phyloP scores from a whole-genome alignment of 768 basidiomycete genomes.

The Hysterangium stoloniferum region DNA sequence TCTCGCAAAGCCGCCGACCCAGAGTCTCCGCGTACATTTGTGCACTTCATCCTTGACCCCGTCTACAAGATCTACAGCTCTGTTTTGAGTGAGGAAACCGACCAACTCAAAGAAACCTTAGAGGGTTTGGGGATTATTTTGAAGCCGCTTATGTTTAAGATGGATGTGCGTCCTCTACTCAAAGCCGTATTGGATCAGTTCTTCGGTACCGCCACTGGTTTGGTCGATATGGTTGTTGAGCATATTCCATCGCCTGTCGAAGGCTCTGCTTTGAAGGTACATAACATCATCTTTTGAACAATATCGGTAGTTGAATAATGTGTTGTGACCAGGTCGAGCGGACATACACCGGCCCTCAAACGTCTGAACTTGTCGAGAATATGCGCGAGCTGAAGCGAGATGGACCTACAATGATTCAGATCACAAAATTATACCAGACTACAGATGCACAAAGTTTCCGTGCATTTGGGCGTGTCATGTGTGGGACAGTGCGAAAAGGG shows the following conservation, averaged over 20 bases:
- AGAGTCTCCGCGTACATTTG: conserved; percentile 77
- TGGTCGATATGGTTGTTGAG: conserved; percentile 88
- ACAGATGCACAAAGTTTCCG: conserved; percentile 96
- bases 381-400: conserved; percentile 80
- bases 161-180: conserved; percentile 92
- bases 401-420: conserved; percentile 88
- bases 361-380: conserved; percentile 62
- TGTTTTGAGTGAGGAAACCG: conserved; percentile 90
- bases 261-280: conserved; percentile 53
- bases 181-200: conserved; percentile 94
- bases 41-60: conserved; percentile 93
- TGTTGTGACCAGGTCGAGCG: conserved; percentile 50
- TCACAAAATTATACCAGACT: conserved; percentile 93
- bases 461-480: conserved; percentile 90
- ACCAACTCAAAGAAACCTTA: conserved; percentile 76
- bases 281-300: neutral
- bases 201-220: conserved; percentile 83
- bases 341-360: conserved; percentile 86
- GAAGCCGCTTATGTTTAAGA: conserved; percentile 94
- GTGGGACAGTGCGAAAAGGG: conserved; percentile 82
- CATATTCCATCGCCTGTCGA: conserved; percentile 78
- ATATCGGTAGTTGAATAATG: neutral
- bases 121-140: conserved; percentile 70
- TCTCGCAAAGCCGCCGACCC: conserved; percentile 76
- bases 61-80: conserved; percentile 95